Evolutionary conservation across 1,284 basidiomycete genomes (phyloP).

Genomic region (Acaromyces ingoldii): DNA sequence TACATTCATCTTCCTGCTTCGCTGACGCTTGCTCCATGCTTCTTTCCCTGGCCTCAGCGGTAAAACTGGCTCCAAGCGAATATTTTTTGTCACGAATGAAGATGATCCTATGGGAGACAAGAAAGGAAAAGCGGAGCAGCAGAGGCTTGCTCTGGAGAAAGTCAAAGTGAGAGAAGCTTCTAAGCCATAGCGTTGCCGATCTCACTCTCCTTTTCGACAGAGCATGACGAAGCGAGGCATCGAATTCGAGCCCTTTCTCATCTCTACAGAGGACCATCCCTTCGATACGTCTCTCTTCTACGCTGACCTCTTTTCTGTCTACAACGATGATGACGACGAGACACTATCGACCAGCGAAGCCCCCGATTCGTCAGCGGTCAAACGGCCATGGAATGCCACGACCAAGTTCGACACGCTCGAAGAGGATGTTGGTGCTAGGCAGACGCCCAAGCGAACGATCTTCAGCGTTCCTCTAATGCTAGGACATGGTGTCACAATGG

Average conservation of each 20-base stretch:
- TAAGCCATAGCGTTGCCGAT: neutral
- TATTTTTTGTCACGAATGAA: conserved; percentile 88
- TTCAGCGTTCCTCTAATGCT: conserved; percentile 79
- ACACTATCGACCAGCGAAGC: conserved; percentile 2
- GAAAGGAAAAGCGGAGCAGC: conserved; percentile 15
- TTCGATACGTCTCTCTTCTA: conserved; percentile 65
- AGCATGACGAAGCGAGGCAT: conserved; percentile 63
- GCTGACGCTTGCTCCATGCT: conserved; percentile 61
- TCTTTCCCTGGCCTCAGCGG: conserved; percentile 58
- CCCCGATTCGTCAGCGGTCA: conserved; percentile 16
- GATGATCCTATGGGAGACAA: conserved; percentile 59
- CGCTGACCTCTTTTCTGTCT: conserved; percentile 41
- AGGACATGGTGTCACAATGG: conserved; percentile 60
- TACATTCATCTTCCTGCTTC: too few species aligned
- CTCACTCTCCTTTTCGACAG: too few species aligned
- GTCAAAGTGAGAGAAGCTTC: conserved; percentile 13
- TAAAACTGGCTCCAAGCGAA: conserved; percentile 78
- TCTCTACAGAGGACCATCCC: conserved; percentile 67
- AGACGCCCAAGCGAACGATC: conserved; percentile 78
- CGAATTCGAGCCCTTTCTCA: conserved; percentile 85
- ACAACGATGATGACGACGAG: conserved; percentile 38
- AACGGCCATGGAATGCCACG: conserved; percentile 13
- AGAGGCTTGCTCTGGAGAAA: conserved; percentile 24
- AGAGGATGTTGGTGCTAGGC: conserved; percentile 52
- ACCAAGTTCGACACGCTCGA: conserved; percentile 45